Base-by-base conservation (phyloP, 768 basidiomycete species). In the Mycena venus region DNA sequence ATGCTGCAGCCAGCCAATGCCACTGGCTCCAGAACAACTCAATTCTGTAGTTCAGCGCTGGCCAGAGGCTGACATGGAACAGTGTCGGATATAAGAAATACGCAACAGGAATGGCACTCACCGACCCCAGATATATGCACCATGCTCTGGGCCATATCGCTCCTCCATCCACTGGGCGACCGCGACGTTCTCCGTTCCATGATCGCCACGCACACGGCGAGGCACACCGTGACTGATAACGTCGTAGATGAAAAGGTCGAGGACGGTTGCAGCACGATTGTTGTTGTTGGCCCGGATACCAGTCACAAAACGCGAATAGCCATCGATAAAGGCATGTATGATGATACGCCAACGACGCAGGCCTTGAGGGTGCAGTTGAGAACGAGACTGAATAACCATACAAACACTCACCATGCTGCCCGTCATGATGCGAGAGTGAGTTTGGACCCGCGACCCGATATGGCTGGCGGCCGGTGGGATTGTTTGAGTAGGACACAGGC, bases 91-190 rank as follows among this genome's bases (percentile, higher is more conserved):
- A n/a, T n/a, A n/a, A n/a, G n/a, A n/a, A n/a, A n/a, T n/a, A n/a
- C n/a, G n/a, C n/a, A n/a, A n/a, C n/a, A n/a, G n/a, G 25, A 49
- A 11, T 11, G 21, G 31, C 58, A 70, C 79, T 72, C 75, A 84
- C 83, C 78, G 60, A 27, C 85, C 85, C 81, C 81, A 86, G 15
- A 86, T 86, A 55, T 85, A 87, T 3, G 83, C 86, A 4, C 83
- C 81, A 27, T 78, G 47, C 25, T 70, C 78, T 10, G 47, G 29
- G 10, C 83, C 82, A 17, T 77, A 21, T 3, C 51, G 23, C 31
- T 70, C 51, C 47, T 83, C 82, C 82, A 85, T 85, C 29, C 53
- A 77, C 25, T 56, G 29, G 23, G 84, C 83, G 56, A 84, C 82
- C 1, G 77, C 47, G 0, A 85, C 44, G 63, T 85, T 85, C 77